Percentiles rank a stretch among this genome's conserved stretches.
These are phyloP conservation scores for Ramichloridium luteum DNA, from an alignment of 2,329 filamentous ascomycete genomes.

Conservation along the genomic window DNA sequence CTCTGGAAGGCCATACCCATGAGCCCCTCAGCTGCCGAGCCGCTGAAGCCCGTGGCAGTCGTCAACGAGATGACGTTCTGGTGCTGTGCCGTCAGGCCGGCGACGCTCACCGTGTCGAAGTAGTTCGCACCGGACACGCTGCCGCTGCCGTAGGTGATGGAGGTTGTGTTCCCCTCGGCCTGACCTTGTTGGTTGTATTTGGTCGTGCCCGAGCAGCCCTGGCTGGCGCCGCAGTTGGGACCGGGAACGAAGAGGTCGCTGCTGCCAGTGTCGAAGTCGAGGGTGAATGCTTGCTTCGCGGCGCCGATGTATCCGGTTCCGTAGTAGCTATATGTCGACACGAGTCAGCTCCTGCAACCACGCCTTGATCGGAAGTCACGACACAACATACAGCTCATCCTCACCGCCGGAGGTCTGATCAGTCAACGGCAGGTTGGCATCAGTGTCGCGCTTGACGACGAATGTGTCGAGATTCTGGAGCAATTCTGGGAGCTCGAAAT, in stretches of 20 bases:
- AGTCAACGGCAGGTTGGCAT: conserved; percentile 11
- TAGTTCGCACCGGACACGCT: conserved; percentile 17
- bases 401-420: conserved; percentile 8
- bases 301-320: conserved; percentile 8
- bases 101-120: conserved; percentile 16
- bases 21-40: conserved; percentile 13
- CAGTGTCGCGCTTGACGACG: conserved; percentile 8
- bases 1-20: conserved; percentile 16
- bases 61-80: conserved; percentile 19
- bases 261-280: conserved; percentile 18
- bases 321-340: conserved; percentile 7
- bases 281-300: conserved; percentile 11
- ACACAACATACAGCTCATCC: conserved; percentile 10
- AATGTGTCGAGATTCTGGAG: conserved; percentile 5
- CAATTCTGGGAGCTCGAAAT: conserved; percentile 8
- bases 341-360: not conserved
- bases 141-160: conserved; percentile 17
- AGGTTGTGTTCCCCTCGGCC: conserved; percentile 16
- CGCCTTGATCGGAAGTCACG: no score
- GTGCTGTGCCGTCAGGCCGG: conserved; percentile 13
- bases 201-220: conserved; percentile 13
- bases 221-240: conserved; percentile 12
- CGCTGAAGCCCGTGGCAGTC: conserved; percentile 15
- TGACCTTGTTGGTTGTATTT: conserved; percentile 13
- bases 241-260: conserved; percentile 16